Evolutionary conservation across 257 asterid species (phyloP).

Genomic region (Jasminum sambac): DNA sequence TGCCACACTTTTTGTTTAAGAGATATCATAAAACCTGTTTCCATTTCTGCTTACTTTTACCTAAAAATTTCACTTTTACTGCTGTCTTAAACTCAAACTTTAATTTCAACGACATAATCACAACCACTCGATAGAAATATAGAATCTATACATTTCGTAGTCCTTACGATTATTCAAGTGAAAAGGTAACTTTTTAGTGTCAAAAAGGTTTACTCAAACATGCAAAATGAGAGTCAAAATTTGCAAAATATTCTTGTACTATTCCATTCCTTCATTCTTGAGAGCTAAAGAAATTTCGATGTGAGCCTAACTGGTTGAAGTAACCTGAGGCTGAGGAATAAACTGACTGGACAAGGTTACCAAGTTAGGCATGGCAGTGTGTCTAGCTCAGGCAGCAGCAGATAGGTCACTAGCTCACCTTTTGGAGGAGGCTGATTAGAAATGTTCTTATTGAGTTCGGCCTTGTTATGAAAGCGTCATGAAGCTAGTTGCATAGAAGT

Average conservation of each 20-base stretch:
- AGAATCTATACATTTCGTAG: too few relatives aligned
- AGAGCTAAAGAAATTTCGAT: background rate
- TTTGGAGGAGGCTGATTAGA: background rate
- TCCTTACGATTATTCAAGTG: too few relatives aligned
- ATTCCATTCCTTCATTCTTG: background rate
- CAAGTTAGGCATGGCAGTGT: background rate
- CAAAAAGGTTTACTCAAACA: too few relatives aligned
- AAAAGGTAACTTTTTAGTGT: too few relatives aligned
- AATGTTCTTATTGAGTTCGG: background rate
- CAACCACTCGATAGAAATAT: too few relatives aligned
- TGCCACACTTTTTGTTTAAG: background rate
- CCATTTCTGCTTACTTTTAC: too few relatives aligned
- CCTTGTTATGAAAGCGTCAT: background rate
- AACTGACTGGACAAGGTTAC: background rate
- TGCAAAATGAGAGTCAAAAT: background rate
- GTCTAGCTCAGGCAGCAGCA: background rate
- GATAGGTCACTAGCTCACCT: background rate
- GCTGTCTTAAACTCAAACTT: too few relatives aligned
- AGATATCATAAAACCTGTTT: background rate
- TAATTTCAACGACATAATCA: too few relatives aligned
- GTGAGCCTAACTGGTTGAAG: background rate
- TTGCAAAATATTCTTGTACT: background rate
- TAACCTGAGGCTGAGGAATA: background rate
- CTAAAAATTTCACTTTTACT: too few relatives aligned
- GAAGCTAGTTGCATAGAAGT: background rate